A percentile compares a stretch with the other conserved stretches of the same genome.
These are phyloP conservation scores for Paramecium sonneborni DNA, from an alignment of 73 alveolate genomes.

Conservation along the genomic window DNA sequence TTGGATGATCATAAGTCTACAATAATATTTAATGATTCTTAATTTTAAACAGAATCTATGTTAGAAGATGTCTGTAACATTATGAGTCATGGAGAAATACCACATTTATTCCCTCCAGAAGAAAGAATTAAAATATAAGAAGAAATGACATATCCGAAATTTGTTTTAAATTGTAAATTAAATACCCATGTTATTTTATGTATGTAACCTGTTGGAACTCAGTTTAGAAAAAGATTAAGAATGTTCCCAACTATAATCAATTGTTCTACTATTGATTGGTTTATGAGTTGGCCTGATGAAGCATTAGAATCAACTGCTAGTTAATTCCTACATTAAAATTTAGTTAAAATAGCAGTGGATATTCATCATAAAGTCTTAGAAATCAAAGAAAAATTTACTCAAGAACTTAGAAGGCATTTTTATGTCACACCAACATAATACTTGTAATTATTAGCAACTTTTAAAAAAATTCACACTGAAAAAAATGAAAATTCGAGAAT, in stretches of 20 bases:
- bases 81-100: slow-evolving; percentile 66
- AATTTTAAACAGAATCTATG: slow-evolving; percentile 25
- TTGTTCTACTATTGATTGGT: slow-evolving; percentile 79
- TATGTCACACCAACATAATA: slow-evolving; percentile 99
- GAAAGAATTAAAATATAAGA: slow-evolving; percentile 65
- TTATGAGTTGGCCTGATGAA: slow-evolving; percentile 76
- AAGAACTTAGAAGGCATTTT: slow-evolving; percentile 96
- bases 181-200: slow-evolving; percentile 71
- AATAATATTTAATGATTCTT: background rate
- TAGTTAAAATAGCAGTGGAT: slow-evolving; percentile 96
- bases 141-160: slow-evolving; percentile 62
- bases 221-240: slow-evolving; percentile 71
- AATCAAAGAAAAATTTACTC: slow-evolving; percentile 81
- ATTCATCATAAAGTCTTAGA: slow-evolving; percentile 96
- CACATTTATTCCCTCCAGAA: slow-evolving; percentile 65
- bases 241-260: slow-evolving; percentile 73
- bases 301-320: slow-evolving; percentile 71
- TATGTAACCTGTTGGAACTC: slow-evolving; percentile 73
- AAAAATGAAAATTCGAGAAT: slow-evolving; percentile 47
- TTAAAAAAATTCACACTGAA: slow-evolving; percentile 82
- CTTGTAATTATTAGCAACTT: slow-evolving; percentile 94
- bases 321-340: slow-evolving; percentile 72
- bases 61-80: slow-evolving; percentile 67
- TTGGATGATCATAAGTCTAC: background rate
- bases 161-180: slow-evolving; percentile 62